A percentile compares a stretch with the other conserved stretches of the same genome.
Evolutionary conservation across 225 moss, liverwort and hornwort species (phyloP).

Genomic region (Polytrichum commune): DNA sequence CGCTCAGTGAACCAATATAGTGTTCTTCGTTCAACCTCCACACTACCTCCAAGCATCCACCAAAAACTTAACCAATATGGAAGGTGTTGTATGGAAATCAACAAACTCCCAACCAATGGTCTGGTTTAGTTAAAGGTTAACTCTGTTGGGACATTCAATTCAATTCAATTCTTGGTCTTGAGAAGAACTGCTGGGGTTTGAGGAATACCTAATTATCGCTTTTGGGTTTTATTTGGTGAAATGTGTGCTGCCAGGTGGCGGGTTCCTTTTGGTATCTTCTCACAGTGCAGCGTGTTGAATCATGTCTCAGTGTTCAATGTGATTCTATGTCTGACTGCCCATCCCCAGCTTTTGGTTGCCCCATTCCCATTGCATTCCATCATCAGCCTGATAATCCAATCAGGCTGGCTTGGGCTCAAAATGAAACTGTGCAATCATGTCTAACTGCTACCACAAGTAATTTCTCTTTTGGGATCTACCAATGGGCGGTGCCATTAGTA

Average conservation of each 20-base stretch:
- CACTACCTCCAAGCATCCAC: too few relatives aligned
- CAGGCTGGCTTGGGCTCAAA: conserved; percentile 34
- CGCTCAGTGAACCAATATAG: too few relatives aligned
- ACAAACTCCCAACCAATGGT: too few relatives aligned
- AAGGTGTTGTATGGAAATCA: too few relatives aligned
- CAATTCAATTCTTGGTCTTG: too few relatives aligned
- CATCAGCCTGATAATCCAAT: conserved; percentile 25
- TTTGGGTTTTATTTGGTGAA: neutral
- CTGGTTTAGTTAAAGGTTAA: too few relatives aligned
- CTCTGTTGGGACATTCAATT: too few relatives aligned
- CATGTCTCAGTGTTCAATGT: conserved; percentile 39
- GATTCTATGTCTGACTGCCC: conserved; percentile 18
- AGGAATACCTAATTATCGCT: too few relatives aligned
- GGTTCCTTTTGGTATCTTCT: conserved; percentile 68
- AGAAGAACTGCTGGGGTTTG: too few relatives aligned
- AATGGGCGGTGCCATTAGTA: conserved; percentile 51
- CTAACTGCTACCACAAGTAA: conserved; percentile 11
- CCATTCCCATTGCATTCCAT: conserved; percentile 28
- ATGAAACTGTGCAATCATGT: conserved; percentile 23
- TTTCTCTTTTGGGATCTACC: conserved; percentile 49
- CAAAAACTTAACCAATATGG: too few relatives aligned
- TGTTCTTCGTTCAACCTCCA: too few relatives aligned
- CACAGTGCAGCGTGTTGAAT: conserved; percentile 49
- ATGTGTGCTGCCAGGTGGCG: conserved; percentile 41
- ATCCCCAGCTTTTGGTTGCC: conserved; percentile 37